Evolutionary conservation across 2,329 filamentous ascomycete genomes (phyloP).

Genomic region (Colletotrichum orchidophilum): DNA sequence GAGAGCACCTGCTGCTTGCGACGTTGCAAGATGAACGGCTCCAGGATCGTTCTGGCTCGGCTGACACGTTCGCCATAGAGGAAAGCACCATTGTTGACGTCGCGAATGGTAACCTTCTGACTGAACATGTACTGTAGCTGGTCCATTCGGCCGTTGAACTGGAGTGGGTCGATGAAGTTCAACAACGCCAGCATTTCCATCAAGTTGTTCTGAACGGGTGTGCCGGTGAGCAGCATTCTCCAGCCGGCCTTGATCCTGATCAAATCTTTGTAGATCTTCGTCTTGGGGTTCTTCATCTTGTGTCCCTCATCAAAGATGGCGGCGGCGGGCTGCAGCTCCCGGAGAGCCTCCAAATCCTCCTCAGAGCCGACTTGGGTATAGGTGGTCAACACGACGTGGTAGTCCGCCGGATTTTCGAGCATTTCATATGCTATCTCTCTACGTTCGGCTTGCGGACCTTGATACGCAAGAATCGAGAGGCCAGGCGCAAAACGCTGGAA

Average conservation of each 20-base stretch:
- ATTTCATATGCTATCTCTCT: conserved; percentile 72
- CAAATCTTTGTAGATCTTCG: conserved; percentile 82
- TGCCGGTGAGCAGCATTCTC: conserved; percentile 87
- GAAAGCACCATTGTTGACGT: conserved; percentile 82
- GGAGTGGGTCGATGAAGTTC: conserved; percentile 89
- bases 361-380: conserved; percentile 67
- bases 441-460: conserved; percentile 73
- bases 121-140: conserved; percentile 90
- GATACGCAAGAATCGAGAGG: conserved; percentile 77
- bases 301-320: conserved; percentile 95
- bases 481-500: conserved; percentile 87
- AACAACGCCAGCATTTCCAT: conserved; percentile 90
- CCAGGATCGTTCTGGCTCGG: conserved; percentile 89
- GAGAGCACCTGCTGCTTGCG: conserved; percentile 93
- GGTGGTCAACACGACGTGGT: conserved; percentile 70
- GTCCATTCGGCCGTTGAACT: conserved; percentile 82
- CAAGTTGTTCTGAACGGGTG: conserved; percentile 93
- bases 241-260: conserved; percentile 82
- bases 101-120: conserved; percentile 86
- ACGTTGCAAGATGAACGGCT: conserved; percentile 91
- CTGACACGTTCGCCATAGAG: conserved; percentile 88
- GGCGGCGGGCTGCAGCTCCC: conserved; percentile 58
- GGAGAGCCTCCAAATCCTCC: conserved; percentile 61
- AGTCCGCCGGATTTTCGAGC: conserved; percentile 70
- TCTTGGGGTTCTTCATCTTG: conserved; percentile 87